Evolutionary conservation across 176 grass and related monocot species (phyloP), one percentile per base, ranked within the genome.

Genomic region (Thalia dealbata): DNA sequence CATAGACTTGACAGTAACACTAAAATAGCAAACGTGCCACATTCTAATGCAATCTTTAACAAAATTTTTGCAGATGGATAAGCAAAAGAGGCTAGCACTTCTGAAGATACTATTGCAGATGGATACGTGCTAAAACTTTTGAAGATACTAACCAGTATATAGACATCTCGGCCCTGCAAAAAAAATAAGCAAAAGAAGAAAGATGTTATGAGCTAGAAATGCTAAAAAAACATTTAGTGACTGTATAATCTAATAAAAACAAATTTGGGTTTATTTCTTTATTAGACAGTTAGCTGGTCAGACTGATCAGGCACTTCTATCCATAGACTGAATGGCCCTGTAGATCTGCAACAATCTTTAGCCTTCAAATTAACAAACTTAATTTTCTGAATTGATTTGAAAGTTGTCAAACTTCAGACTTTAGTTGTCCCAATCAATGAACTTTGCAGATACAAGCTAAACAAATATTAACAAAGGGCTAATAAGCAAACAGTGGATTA

Each of bases 141-240:
- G 16, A 74, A 44, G 44, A 42, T 78, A 63, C 81, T 79, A 83
- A 92, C 95, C 85, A 92, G 85, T 65, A 97, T 91, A 83, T 97
- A 97, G 26, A 97, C 93, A 74, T 97, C 87, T 64, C 89, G 85
- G 48, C 87, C 93, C 93, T 97, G 64, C 43, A 79, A 23, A 80
- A 61, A 52, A 77, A 38, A 46, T 23, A 6, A 71, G 51, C 50
- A 21, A 75, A n/a, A n/a, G n/a, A n/a, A 51, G 32, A 9, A 59
- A 55, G 43, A 19, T 24, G 28, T 29, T 3, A 48, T 28, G 5
- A 18, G 54, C 10, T 21, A 28, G 9, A 35, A 30, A 27, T 45
- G 25, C 35, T 14, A 71, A 32, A 71, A n/a, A n/a, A 2, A n/a
- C 25, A 50, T 4, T 48, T 23, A 8, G 14, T 65, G 24, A 13